Conservation (phyloP, 352 stramenopile species). For the Globisporangium takayamanum region DNA sequence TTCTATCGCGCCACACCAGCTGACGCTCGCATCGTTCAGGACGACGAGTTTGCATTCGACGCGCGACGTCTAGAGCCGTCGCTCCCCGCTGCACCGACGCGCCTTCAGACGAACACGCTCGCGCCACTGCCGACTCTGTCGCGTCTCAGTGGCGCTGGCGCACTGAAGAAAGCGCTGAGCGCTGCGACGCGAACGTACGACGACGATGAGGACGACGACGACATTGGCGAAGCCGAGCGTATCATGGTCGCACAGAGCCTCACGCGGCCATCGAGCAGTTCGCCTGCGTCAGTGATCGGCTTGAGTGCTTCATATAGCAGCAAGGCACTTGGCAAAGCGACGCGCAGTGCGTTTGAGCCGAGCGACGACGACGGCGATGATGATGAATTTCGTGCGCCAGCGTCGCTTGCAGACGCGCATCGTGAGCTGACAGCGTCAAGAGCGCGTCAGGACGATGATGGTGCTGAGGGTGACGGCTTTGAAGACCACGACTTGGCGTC, state of each 20-base stretch:
- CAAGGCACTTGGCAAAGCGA: neutral
- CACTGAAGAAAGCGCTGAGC: conserved; percentile 8
- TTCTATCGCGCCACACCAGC: no score
- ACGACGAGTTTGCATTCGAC: conserved; percentile 4
- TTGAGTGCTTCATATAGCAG: neutral
- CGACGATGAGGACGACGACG: conserved; percentile 18
- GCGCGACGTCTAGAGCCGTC: neutral
- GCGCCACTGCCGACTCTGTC: neutral
- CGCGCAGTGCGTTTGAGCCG: neutral
- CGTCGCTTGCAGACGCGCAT: no score
- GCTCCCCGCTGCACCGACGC: conserved; percentile 4
- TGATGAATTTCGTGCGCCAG: neutral
- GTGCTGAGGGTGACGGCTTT: neutral
- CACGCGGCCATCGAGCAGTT: neutral
- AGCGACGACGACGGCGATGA: neutral
- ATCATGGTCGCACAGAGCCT: conserved; percentile 7
- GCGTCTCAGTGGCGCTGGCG: neutral
- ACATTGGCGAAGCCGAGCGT: conserved; percentile 13
- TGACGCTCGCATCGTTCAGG: no score
- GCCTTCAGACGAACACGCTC: conserved; percentile 3
- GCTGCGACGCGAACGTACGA: conserved; percentile 7
- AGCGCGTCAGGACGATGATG: neutral
- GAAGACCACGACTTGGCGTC: conserved; percentile 7
- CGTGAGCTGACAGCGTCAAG: no score
- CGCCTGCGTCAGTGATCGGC: neutral